phyloP scores from a whole-genome alignment of 345 rosid genomes.

The Eucalyptus marginata region DNA sequence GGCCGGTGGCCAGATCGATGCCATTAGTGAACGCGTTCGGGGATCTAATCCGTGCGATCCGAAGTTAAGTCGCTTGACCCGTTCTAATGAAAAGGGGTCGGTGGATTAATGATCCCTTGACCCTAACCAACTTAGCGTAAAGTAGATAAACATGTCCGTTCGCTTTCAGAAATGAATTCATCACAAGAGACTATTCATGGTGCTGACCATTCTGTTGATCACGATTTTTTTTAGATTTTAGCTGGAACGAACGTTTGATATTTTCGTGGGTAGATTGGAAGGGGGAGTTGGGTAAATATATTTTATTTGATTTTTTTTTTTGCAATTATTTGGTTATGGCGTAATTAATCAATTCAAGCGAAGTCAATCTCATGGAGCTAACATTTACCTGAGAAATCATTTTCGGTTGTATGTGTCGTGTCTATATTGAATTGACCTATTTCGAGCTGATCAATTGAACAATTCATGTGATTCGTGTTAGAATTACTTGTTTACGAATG shows the following conservation, averaged over 20 bases:
- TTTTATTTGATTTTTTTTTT: neutral
- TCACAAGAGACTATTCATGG: neutral
- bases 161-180: neutral
- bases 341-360: neutral
- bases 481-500: neutral
- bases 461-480: fast-evolving
- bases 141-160: neutral
- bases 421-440: neutral
- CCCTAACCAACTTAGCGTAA: neutral
- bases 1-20: neutral
- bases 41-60: neutral
- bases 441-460: neutral
- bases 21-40: neutral
- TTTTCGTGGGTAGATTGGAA: neutral
- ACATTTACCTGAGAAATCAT: neutral
- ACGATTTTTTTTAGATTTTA: neutral
- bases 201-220: neutral
- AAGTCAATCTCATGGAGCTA: fast-evolving
- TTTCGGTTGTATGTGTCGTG: fast-evolving
- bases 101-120: neutral
- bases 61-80: neutral
- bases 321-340: neutral
- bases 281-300: neutral
- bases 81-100: neutral
- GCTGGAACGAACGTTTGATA: neutral